Conservation (phyloP, 208 protist genomes). For the Leishmania tropica region DNA sequence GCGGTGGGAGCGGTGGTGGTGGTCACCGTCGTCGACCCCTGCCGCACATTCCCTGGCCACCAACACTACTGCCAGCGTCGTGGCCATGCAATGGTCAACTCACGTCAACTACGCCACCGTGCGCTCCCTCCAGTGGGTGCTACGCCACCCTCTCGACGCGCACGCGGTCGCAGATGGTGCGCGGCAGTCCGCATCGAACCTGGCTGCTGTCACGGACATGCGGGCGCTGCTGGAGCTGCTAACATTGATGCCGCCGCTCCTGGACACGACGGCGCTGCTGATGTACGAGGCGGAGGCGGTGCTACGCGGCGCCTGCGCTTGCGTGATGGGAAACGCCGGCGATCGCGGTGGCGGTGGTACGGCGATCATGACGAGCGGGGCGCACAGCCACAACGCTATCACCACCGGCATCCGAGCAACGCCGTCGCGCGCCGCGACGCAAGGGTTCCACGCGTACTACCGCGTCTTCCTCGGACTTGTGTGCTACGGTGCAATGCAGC, state of each 20-base stretch:
- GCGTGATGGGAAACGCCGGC: conserved; percentile 1
- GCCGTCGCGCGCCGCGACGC: background rate
- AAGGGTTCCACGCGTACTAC: conserved; percentile 13
- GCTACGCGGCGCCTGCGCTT: conserved; percentile 17
- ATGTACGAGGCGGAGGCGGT: conserved; percentile 19
- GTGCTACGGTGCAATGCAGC: conserved; percentile 16
- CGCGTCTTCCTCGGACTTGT: conserved; percentile 24
- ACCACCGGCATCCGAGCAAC: background rate
- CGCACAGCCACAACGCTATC: background rate
- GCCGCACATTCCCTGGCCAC: background rate
- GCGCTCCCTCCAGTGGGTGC: conserved; percentile 24
- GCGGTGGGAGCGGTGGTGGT: conserved; percentile 22
- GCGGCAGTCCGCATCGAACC: background rate
- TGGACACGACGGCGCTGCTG: conserved; percentile 10
- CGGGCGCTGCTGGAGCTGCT: conserved; percentile 29
- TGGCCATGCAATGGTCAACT: conserved; percentile 17
- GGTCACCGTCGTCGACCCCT: background rate
- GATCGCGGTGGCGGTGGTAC: background rate
- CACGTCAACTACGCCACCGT: conserved; percentile 28
- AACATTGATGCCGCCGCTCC: conserved; percentile 23
- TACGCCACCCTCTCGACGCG: conserved; percentile 1
- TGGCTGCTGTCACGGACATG: conserved; percentile 4
- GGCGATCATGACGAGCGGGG: background rate
- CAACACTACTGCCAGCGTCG: background rate
- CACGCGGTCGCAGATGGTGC: background rate